Percentiles rank a stretch among this genome's conserved stretches.
Evolutionary conservation across 768 basidiomycete species (phyloP).

Genomic region (Saitozyma podzolica): DNA sequence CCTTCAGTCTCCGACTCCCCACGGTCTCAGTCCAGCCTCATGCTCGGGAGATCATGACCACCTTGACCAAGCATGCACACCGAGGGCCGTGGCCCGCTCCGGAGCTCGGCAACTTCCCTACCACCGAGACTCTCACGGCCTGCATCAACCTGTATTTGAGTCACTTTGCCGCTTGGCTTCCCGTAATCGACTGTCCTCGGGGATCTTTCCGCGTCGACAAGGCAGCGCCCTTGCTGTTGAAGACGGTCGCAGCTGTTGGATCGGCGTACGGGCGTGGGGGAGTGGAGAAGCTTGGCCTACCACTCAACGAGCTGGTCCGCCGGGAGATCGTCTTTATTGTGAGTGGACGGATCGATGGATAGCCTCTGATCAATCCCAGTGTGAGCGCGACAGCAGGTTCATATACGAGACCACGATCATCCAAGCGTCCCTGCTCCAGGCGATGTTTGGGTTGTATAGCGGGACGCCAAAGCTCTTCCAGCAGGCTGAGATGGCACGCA

Average conservation of each 20-base stretch:
- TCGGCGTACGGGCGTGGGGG: slow-evolving; percentile 10
- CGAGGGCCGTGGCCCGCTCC: slow-evolving; percentile 13
- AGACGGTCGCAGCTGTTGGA: slow-evolving; percentile 17
- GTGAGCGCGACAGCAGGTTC: slow-evolving; percentile 16
- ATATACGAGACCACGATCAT: slow-evolving; percentile 12
- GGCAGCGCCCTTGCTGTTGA: slow-evolving; percentile 15
- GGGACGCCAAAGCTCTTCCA: slow-evolving; percentile 20
- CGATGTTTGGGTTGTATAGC: slow-evolving; percentile 13
- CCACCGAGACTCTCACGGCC: slow-evolving; percentile 6
- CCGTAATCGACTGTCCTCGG: slow-evolving; percentile 13
- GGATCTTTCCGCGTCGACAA: slow-evolving; percentile 14
- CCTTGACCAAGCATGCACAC: slow-evolving; percentile 11
- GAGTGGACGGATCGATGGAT: background rate
- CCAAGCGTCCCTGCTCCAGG: slow-evolving; percentile 14
- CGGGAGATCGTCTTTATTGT: slow-evolving; percentile 16
- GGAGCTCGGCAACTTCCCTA: slow-evolving; percentile 15
- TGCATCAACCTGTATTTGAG: slow-evolving; percentile 18
- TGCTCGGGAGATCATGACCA: slow-evolving; percentile 13
- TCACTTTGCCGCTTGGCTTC: slow-evolving; percentile 17
- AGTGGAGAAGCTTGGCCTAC: slow-evolving; percentile 10
- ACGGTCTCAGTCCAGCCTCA: background rate
- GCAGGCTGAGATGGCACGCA: slow-evolving; percentile 12
- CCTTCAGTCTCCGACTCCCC: background rate
- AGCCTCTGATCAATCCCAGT: slow-evolving; percentile 1
- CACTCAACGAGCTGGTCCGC: slow-evolving; percentile 16